Conservation (phyloP, 305 asterid genomes). For the Striga hermonthica region DNA sequence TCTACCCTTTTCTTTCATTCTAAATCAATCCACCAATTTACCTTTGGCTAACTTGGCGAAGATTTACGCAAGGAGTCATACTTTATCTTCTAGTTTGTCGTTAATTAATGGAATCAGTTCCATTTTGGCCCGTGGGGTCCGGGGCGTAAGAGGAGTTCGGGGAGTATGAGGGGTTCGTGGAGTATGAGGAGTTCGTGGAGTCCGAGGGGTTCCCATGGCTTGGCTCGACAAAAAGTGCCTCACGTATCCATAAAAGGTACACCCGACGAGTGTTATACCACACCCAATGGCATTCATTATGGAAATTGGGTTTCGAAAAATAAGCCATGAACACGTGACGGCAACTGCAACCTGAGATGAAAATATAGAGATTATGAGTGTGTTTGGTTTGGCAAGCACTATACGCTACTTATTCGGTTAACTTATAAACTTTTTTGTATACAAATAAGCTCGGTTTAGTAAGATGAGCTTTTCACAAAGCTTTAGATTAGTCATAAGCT, state of each 20-base stretch:
- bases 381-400: no score
- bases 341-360: conserved; percentile 83
- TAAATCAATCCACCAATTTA: background rate
- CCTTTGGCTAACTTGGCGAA: background rate
- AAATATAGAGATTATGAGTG: background rate
- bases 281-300: conserved; percentile 76
- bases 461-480: no score
- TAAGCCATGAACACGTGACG: conserved; percentile 85
- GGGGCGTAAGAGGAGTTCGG: background rate
- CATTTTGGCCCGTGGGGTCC: conserved; percentile 45
- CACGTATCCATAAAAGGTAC: conserved; percentile 84
- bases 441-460: no score
- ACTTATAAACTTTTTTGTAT: no score
- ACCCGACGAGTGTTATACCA: conserved; percentile 67
- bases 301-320: conserved; percentile 83
- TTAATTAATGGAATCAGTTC: conserved; percentile 66
- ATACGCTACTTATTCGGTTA: no score
- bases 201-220: conserved; percentile 47
- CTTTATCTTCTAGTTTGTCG: conserved; percentile 73
- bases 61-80: conserved; percentile 26
- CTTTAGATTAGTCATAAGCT: no score
- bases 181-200: conserved; percentile 34
- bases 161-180: conserved; percentile 33
- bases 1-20: background rate
- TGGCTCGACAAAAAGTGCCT: conserved; percentile 69